Conservation (phyloP, 257 asterid genomes). For the Eucommia ulmoides region DNA sequence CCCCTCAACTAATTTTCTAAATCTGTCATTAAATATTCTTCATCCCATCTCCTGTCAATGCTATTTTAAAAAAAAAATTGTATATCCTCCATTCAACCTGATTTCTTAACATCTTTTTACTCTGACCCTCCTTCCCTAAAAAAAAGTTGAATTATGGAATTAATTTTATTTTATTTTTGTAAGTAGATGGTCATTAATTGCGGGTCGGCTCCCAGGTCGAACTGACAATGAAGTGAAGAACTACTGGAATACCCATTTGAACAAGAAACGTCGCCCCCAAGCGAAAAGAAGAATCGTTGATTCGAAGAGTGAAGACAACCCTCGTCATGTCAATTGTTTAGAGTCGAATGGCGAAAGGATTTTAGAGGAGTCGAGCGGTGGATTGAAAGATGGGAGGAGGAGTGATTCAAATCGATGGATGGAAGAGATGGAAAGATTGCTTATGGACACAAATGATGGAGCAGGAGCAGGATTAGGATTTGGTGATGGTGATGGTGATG, state of each 20-base stretch:
- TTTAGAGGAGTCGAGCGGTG: neutral
- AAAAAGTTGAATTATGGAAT: no score
- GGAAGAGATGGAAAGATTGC: neutral
- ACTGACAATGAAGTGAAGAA: constrained; percentile 49
- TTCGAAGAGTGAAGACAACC: neutral
- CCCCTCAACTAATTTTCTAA: no score
- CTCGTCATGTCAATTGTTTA: neutral
- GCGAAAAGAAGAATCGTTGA: constrained; percentile 8
- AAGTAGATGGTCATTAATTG: constrained; percentile 46
- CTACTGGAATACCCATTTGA: neutral
- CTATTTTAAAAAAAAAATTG: no score
- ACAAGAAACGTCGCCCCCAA: constrained; percentile 1
- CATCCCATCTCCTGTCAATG: no score
- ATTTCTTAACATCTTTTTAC: no score
- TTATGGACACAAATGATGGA: no score
- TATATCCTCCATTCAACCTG: no score
- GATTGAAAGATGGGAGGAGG: no score
- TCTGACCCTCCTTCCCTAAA: no score
- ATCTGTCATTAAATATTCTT: no score
- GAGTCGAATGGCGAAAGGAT: neutral
- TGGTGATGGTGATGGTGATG: no score
- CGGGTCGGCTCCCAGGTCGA: constrained; percentile 54
- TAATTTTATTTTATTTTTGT: neutral
- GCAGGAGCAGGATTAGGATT: no score
- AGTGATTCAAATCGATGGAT: neutral